Evolutionary conservation across 345 rosid genomes (phyloP), one percentile per base, ranked within the genome.

Genomic region (Syzygium oleosum): DNA sequence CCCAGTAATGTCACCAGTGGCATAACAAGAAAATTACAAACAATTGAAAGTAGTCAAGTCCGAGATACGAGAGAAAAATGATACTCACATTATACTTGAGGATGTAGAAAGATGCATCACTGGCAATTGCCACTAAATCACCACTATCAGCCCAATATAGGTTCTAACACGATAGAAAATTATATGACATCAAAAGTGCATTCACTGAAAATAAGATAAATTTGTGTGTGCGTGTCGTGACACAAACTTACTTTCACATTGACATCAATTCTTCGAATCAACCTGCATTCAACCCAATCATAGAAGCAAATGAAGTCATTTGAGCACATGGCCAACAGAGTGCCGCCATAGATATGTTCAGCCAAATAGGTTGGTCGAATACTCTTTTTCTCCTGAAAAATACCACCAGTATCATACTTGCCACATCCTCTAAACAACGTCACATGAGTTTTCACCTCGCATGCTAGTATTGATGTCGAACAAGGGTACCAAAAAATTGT

Each of bases 81-180:
- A 89, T 88, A 53, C 96, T 94, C 88, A 98, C 99, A 88, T 94
- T 95, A 93, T 93, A 98, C 90, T 97, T 98, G 88, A 98, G 96
- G 89, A 98, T 95, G 94, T 98, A 98, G 93, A 98, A 98, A 84
- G 99, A 98, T 15, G 98, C 84, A 86, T 98, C 99, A 91, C 99
- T 97, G 53, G 99, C 96, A 93, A 98, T 95, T 61, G 99, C 97
- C 90, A 98, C 96, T 87, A 98, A 90, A 92, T 98, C 99, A 91
- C 99, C 99, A 86, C 99, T 95, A 90, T 98, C 99, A 90, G 99
- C 99, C 99, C 99, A 98, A 90, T 96, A 97, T 27, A 98, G 94
- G 93, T 98, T 97, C 99, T 98, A 95, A 87, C 80, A 73, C 22
- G 13, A 68, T 17, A 73, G 80, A 34, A 55, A 87, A 41, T 53